phyloP scores from a whole-genome alignment of 2,329 filamentous ascomycete genomes.

The Penicillium sp. region DNA sequence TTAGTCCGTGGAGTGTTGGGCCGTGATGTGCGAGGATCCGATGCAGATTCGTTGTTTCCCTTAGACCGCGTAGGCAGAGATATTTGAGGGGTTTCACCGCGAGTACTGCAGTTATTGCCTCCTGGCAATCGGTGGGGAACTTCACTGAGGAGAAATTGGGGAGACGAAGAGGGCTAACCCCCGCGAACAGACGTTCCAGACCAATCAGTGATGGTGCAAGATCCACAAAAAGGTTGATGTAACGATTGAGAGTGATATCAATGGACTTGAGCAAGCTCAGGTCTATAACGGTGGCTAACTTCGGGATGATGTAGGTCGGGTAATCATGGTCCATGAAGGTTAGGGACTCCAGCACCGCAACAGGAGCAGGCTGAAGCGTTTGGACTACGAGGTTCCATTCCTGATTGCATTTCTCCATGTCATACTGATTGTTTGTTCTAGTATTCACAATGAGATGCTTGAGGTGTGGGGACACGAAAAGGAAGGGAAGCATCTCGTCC shows the following conservation, averaged over 20 bases:
- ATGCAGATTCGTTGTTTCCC: too few species aligned
- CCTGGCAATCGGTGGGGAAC: too few species aligned
- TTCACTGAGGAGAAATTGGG: too few species aligned
- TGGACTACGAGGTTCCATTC: neutral
- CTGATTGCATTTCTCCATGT: neutral
- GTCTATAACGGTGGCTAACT: neutral
- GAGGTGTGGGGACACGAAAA: neutral
- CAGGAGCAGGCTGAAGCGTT: neutral
- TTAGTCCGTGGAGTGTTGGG: too few species aligned
- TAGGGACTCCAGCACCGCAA: neutral
- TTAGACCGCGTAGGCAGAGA: too few species aligned
- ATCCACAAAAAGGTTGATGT: neutral
- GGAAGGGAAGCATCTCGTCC: neutral
- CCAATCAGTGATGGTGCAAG: neutral
- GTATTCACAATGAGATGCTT: conserved; percentile 4
- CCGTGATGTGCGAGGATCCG: too few species aligned
- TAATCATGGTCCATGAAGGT: too few species aligned
- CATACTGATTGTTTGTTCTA: neutral
- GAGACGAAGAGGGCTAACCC: too few species aligned
- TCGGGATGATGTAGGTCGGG: neutral
- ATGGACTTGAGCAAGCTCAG: neutral
- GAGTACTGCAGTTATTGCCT: too few species aligned
- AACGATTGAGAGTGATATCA: neutral
- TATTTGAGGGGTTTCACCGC: too few species aligned
- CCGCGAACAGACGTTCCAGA: conserved; percentile 1